Base-by-base conservation (phyloP, 2,329 filamentous ascomycete species). In the Fusarium sp. region DNA sequence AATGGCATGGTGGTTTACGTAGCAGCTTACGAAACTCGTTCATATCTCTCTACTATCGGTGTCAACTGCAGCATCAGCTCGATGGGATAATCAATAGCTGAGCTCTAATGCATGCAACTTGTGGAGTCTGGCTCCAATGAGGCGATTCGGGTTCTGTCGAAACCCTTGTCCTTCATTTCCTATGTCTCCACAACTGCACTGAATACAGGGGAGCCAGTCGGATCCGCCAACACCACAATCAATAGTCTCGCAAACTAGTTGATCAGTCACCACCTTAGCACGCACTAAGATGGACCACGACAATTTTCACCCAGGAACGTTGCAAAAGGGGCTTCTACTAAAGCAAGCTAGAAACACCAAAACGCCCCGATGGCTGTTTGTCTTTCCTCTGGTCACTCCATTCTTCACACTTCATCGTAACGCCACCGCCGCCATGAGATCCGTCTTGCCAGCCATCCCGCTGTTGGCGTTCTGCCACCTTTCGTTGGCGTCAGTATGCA, bases 401-500 rank as follows among this genome's bases (percentile, higher is more conserved):
- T 14, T 13, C 18, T 14, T 44, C 18, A 44, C 40, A 14, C 40
- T 14, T 11, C n/a, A 1, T 4, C 6, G n/a, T 18, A 25, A 34
- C 27, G 34, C 18, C 53, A 29, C 20, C 14, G 23, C 20, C 25
- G 42, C 33, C 29, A 64, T 62, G 61, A 62, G 42, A 40, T 55
- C 46, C 11, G 11, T 16, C 7, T 10, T n/a, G 1, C 31, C 31
- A 55, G 16, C 54, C 16, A 2, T 50, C 2, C 40, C 20, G 23
- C 31, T 64, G n/a, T n/a, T 56, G 38, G 25, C 61, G 16, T 16
- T 63, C 4, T 63, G 57, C 6, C 61, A 49, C 29, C 27, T 61
- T 11, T n/a, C 58, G 1, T 27, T 14, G 3, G 58, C 58, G 20
- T 62, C 58, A 4, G 20, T n/a, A 50, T 64, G 61, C 31, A 62